Evolutionary conservation across 2,329 filamentous ascomycete genomes (phyloP).

Genomic region (Aureobasidium musti): DNA sequence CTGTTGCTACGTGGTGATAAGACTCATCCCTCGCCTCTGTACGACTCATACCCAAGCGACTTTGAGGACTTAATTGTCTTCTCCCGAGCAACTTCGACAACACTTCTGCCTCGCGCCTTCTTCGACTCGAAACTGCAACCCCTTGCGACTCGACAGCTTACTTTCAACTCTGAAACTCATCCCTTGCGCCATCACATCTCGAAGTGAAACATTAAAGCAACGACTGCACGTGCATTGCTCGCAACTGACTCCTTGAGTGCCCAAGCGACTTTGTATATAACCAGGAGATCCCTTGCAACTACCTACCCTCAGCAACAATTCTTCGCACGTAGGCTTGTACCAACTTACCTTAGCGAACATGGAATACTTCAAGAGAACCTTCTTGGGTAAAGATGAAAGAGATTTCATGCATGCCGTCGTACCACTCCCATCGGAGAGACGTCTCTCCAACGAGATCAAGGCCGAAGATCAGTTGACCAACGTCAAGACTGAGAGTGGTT

Average conservation of each 20-base stretch:
- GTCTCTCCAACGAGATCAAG: not conserved
- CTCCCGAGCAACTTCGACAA: slow-evolving; percentile 17
- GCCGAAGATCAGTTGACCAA: not conserved
- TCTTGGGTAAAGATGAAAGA: slow-evolving; percentile 10
- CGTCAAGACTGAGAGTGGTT: not conserved
- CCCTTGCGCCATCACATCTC: slow-evolving; percentile 28
- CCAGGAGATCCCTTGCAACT: slow-evolving; percentile 3
- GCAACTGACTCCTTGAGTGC: slow-evolving; percentile 17
- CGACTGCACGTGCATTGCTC: slow-evolving; percentile 22
- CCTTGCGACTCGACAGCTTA: slow-evolving; percentile 5
- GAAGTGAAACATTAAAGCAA: slow-evolving; percentile 19
- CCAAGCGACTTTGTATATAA: slow-evolving; percentile 13
- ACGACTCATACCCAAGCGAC: slow-evolving; percentile 21
- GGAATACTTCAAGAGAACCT: slow-evolving; percentile 16
- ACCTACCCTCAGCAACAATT: not conserved
- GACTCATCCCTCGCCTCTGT: slow-evolving; percentile 12
- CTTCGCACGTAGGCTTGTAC: slow-evolving; percentile 9
- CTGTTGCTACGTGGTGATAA: slow-evolving; percentile 23
- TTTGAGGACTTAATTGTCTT: not conserved
- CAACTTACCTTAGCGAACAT: not conserved
- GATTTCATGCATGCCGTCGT: slow-evolving; percentile 12
- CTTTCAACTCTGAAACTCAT: not conserved
- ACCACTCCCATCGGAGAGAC: slow-evolving; percentile 1
- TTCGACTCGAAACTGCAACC: not conserved
- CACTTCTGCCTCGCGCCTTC: not conserved